A percentile compares a stretch with the other conserved stretches of the same genome.
phyloP scores from a whole-genome alignment of 164 flowering plant genomes.

The Vitis labrusca region DNA sequence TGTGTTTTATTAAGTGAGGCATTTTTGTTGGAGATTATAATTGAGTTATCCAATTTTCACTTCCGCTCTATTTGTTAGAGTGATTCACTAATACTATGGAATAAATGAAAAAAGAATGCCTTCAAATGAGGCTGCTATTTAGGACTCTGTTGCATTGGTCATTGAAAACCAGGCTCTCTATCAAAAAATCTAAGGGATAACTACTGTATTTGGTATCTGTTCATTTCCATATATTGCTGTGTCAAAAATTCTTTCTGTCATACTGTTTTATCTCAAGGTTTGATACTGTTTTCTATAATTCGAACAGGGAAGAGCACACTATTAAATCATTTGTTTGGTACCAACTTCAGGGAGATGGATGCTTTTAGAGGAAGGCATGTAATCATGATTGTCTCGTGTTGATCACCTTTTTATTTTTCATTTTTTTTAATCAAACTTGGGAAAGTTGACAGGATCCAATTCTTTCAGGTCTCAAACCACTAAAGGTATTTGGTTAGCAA shows the following conservation, averaged over 20 bases:
- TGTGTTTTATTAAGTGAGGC: neutral
- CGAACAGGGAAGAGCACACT: constrained; percentile 91
- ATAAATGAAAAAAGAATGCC: too few relatives aligned
- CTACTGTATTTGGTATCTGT: neutral
- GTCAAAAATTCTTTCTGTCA: neutral
- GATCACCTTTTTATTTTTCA: neutral
- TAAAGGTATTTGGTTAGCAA: constrained; percentile 96
- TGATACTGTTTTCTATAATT: constrained; percentile 5
- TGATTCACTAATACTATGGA: too few relatives aligned
- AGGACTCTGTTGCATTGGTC: too few relatives aligned
- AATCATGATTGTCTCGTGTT: neutral
- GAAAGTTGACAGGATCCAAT: neutral
- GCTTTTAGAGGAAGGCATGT: constrained; percentile 88
- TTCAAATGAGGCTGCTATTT: too few relatives aligned
- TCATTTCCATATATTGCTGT: neutral
- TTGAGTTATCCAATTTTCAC: too few relatives aligned
- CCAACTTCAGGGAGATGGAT: constrained; percentile 97
- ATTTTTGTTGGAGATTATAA: too few relatives aligned
- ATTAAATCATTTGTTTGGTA: constrained; percentile 71
- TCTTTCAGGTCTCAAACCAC: constrained; percentile 85
- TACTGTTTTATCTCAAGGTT: neutral
- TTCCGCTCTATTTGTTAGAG: too few relatives aligned
- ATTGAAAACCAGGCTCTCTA: too few relatives aligned
- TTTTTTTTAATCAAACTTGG: neutral
- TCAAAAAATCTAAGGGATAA: too few relatives aligned